Conservation (phyloP, 176 grass and related monocot species). For the Oropetium thomaeum region DNA sequence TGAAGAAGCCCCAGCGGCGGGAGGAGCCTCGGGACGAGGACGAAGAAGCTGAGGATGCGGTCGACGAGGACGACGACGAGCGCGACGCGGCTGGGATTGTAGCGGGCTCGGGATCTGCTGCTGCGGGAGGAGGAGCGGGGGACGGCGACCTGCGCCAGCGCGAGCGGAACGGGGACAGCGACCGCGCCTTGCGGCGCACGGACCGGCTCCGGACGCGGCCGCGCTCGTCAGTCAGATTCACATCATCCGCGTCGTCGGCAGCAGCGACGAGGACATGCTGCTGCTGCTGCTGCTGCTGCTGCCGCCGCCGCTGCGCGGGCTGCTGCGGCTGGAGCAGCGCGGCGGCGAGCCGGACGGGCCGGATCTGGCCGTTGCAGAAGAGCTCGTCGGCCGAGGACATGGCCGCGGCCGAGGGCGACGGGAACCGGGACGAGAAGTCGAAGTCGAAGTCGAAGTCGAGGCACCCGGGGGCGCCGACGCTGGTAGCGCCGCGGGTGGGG, state of each 20-base stretch:
- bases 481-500: conserved; percentile 46
- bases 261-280: neutral
- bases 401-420: conserved; percentile 37
- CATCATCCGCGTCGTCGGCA: accelerated
- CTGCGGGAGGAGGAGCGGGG: neutral
- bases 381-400: conserved; percentile 94
- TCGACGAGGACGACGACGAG: conserved; percentile 44
- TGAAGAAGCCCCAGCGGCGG: conserved; percentile 80
- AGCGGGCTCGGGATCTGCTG: neutral
- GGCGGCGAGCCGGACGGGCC: conserved; percentile 41
- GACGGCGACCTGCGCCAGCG: conserved; percentile 22
- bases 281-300: conserved; percentile 41
- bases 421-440: conserved; percentile 56
- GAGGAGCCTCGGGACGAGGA: conserved; percentile 43
- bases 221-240: neutral
- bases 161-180: conserved; percentile 66
- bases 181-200: conserved; percentile 55
- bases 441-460: conserved; percentile 56
- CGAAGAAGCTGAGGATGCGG: conserved; percentile 45
- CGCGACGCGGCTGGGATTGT: conserved; percentile 36
- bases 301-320: conserved; percentile 13
- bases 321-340: conserved; percentile 46
- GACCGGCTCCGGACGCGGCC: conserved; percentile 52
- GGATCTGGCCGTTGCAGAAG: conserved; percentile 95
- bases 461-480: neutral